Base-by-base conservation (phyloP, 1,284 basidiomycete species). In the Ceratobasidium papillatum region DNA sequence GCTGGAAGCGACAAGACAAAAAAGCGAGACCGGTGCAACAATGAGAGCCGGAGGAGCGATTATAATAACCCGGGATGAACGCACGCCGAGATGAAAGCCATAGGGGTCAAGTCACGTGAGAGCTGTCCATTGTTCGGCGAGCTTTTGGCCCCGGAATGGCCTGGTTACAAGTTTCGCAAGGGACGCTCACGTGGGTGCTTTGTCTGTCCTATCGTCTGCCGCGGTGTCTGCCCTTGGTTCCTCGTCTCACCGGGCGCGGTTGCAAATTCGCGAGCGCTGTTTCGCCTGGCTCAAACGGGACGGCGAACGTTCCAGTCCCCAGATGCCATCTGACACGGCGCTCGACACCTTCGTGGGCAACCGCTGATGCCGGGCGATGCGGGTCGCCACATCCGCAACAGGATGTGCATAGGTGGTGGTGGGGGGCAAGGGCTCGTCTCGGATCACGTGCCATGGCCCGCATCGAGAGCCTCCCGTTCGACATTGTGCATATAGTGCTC, bases 61-160 rank as follows among this genome's bases (percentile, higher is more conserved):
- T 56, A 56, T 56, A 3, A 56, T 56, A 34, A 27, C 41, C 68
- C 69, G 56, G 58, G 54, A 36, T 51, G 58, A 32, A 47, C 51
- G 54, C 56, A 30, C 30, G 52, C 69, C 69, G 69, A 69, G 54
- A 69, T 69, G 66, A 69, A 56, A 3, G 30, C 64, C 41, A 68
- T 69, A 69, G 66, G 66, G 66, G 66, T 49, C n/a, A 2, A 38
- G 52, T 59, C 69, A 72, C 69, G 69, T 72, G 69, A 45, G 51
- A n/a, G 27, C 51, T 49, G 54, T 61, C 69, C 69, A 72, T 72
- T 72, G 69, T 72, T 72, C 69, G 69, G 69, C 27, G 69, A 34
- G 51, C 52, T 58, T 58, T 51, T 62, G 63, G 45, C 7, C 63
- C 63, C 38, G 63, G 38, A 36, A 45, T 65, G 61, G 41, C 19